Conservation (phyloP, 306 rosid species). For the Vicia faba region DNA sequence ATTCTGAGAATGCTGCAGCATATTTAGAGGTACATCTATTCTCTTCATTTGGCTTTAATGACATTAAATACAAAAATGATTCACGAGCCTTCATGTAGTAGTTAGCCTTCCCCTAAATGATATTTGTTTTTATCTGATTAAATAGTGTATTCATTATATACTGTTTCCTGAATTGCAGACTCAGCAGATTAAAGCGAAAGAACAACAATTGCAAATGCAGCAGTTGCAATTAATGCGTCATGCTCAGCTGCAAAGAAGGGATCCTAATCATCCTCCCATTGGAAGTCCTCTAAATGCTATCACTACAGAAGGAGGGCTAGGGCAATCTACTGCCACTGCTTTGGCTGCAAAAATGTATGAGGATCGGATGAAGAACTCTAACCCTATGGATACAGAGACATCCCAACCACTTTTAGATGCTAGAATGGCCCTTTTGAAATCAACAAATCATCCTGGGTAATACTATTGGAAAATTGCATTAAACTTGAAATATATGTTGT, state of each 20-base stretch:
- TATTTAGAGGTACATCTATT: slow-evolving; percentile 69
- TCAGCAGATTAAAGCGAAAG: slow-evolving; percentile 77
- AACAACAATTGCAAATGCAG: slow-evolving; percentile 84
- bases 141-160: slow-evolving; percentile 1
- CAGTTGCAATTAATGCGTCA: slow-evolving; percentile 86
- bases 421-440: slow-evolving; percentile 80
- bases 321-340: slow-evolving; percentile 81
- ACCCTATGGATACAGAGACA: slow-evolving; percentile 77
- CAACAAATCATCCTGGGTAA: slow-evolving; percentile 86
- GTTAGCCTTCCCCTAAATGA: slow-evolving; percentile 7
- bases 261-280: slow-evolving; percentile 72
- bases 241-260: slow-evolving; percentile 88
- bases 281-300: slow-evolving; percentile 66
- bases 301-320: slow-evolving; percentile 78
- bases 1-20: slow-evolving; percentile 89
- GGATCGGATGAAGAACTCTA: slow-evolving; percentile 83
- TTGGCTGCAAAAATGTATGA: slow-evolving; percentile 91
- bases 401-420: slow-evolving; percentile 93
- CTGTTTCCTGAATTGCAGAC: slow-evolving; percentile 49
- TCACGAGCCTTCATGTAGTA: slow-evolving; percentile 2
- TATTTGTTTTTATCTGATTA: slow-evolving; percentile 24
- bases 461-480: slow-evolving; percentile 33
- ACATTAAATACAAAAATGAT: slow-evolving; percentile 11
- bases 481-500: slow-evolving; percentile 26
- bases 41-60: slow-evolving; percentile 15